phyloP scores from a whole-genome alignment of 345 rosid genomes.

The Brassica carinata region DNA sequence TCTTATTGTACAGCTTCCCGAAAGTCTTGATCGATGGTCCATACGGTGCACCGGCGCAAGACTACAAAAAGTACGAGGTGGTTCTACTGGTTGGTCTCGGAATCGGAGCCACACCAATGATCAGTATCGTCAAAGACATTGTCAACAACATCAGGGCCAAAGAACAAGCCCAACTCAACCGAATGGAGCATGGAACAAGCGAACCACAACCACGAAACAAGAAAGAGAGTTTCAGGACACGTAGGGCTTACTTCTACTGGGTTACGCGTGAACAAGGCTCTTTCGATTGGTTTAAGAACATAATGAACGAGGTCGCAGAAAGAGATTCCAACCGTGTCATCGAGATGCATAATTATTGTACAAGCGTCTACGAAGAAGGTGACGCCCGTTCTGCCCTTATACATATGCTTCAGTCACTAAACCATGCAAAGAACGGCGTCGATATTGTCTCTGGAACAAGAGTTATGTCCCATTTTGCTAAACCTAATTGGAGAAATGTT shows the following conservation, averaged over 20 bases:
- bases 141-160: slow-evolving; percentile 65
- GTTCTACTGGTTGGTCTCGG: slow-evolving; percentile 77
- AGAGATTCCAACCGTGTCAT: slow-evolving; percentile 61
- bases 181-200: slow-evolving; percentile 40
- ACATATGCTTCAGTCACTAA: slow-evolving; percentile 74
- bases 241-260: slow-evolving; percentile 84
- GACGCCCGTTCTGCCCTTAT: slow-evolving; percentile 84
- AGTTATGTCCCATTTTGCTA: slow-evolving; percentile 82
- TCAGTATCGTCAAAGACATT: slow-evolving; percentile 82
- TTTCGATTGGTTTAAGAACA: slow-evolving; percentile 82
- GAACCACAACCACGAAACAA: slow-evolving; percentile 33
- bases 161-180: slow-evolving; percentile 52
- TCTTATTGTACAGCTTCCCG: slow-evolving; percentile 55
- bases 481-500: slow-evolving; percentile 74
- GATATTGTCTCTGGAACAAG: slow-evolving; percentile 79
- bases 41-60: slow-evolving; percentile 91
- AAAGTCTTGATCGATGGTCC: slow-evolving; percentile 78
- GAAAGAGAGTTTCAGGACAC: slow-evolving; percentile 60
- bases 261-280: slow-evolving; percentile 86
- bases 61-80: slow-evolving; percentile 75
- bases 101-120: slow-evolving; percentile 91
- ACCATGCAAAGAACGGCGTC: slow-evolving; percentile 73
- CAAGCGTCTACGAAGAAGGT: slow-evolving; percentile 86
- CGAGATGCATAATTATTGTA: slow-evolving; percentile 76
- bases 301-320: slow-evolving; percentile 81